phyloP scores from a whole-genome alignment of 345 rosid species.

The Salix exigua region DNA sequence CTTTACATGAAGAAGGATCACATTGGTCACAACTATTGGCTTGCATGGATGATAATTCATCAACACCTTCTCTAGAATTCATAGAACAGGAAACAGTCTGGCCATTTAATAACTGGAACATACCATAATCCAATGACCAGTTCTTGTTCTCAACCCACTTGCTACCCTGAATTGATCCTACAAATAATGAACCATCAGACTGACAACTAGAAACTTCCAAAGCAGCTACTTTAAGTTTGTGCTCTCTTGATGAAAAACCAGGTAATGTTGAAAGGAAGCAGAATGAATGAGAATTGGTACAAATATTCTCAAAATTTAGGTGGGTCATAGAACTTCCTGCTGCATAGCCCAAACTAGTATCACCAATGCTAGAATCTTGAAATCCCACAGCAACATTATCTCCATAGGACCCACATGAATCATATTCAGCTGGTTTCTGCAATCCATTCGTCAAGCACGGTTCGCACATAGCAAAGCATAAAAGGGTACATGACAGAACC shows the following conservation, averaged over 20 bases:
- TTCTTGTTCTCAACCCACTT: slow-evolving; percentile 32
- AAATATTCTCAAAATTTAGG: slow-evolving; percentile 29
- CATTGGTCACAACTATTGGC: slow-evolving; percentile 25
- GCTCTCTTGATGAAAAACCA: slow-evolving; percentile 32
- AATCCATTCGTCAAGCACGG: slow-evolving; percentile 40
- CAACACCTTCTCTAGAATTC: slow-evolving; percentile 30
- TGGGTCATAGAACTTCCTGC: slow-evolving; percentile 22
- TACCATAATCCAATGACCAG: slow-evolving; percentile 40
- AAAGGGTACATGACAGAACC: slow-evolving; percentile 52
- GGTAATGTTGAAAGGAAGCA: slow-evolving; percentile 67
- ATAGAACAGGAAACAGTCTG: slow-evolving; percentile 52
- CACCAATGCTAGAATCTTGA: slow-evolving; percentile 26
- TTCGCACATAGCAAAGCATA: slow-evolving; percentile 38
- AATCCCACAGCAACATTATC: slow-evolving; percentile 26
- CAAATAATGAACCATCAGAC: slow-evolving; percentile 24
- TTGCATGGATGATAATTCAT: slow-evolving; percentile 31
- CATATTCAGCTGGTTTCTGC: slow-evolving; percentile 39
- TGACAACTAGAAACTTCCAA: slow-evolving; percentile 34
- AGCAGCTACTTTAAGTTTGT: slow-evolving; percentile 19
- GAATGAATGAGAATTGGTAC: slow-evolving; percentile 46
- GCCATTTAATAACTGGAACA: slow-evolving; percentile 45
- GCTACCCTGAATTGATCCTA: slow-evolving; percentile 28
- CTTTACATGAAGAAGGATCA: slow-evolving; percentile 44
- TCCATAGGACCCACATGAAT: slow-evolving; percentile 38
- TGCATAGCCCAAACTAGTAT: slow-evolving; percentile 23